These are phyloP conservation scores for Colletotrichum chrysophilum DNA, from an alignment of 2,329 filamentous ascomycete species.

Conservation along the genomic window DNA sequence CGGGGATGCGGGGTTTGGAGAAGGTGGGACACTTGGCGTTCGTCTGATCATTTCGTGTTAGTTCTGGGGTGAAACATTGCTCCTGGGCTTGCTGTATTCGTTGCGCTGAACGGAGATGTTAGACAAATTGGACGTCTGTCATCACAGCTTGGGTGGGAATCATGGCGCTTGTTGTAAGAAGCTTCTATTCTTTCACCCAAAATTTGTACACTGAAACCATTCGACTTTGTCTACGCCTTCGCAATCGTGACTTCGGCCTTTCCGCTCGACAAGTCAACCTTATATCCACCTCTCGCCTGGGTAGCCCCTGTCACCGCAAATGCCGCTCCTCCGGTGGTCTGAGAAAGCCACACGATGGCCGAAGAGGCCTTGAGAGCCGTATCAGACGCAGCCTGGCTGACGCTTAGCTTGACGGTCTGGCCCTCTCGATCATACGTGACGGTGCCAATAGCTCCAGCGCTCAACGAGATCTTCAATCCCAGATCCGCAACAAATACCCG, in stretches of 20 bases:
- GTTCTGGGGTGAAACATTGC: neutral
- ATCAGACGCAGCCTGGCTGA: neutral
- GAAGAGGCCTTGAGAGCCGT: neutral
- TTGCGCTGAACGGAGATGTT: constrained; percentile 45
- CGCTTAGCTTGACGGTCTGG: neutral
- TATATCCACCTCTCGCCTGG: neutral
- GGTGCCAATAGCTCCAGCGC: constrained; percentile 46
- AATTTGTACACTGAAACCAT: neutral
- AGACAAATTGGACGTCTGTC: constrained; percentile 52
- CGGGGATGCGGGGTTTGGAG: constrained; percentile 6
- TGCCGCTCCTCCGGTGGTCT: neutral
- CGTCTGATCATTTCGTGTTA: neutral
- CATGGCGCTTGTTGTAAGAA: rapidly evolving
- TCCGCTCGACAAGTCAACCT: constrained; percentile 3
- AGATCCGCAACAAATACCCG: constrained; percentile 53
- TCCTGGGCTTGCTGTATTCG: neutral
- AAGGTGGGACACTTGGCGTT: neutral
- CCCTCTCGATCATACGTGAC: neutral
- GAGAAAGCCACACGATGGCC: constrained; percentile 2
- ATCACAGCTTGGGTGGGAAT: constrained; percentile 27
- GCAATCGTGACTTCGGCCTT: neutral
- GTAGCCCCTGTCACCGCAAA: neutral
- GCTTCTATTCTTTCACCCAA: rapidly evolving
- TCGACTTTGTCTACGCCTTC: neutral
- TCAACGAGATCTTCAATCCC: constrained; percentile 38